Conservation (phyloP, 495 filamentous ascomycete species). For the Podospora fimiseda region DNA sequence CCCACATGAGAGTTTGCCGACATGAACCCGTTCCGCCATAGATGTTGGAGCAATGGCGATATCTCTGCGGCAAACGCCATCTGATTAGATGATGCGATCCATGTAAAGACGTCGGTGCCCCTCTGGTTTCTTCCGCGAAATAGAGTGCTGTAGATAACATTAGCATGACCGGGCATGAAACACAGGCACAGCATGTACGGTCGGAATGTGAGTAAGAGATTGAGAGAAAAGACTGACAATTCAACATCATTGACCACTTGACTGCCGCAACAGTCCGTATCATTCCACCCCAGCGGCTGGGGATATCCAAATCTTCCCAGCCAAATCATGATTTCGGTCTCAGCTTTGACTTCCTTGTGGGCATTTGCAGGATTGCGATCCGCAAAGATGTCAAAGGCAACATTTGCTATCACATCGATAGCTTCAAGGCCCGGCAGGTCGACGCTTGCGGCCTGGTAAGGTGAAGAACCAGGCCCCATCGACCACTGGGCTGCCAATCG, state of each 20-base stretch:
- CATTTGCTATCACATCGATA: slow-evolving; percentile 19
- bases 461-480: slow-evolving; percentile 24
- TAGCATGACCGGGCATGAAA: too few species aligned
- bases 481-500: slow-evolving; percentile 22
- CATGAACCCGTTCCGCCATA: slow-evolving; percentile 24
- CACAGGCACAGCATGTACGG: slow-evolving; percentile 7
- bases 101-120: slow-evolving; percentile 24
- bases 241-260: slow-evolving; percentile 11
- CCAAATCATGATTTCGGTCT: slow-evolving; percentile 31
- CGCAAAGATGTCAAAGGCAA: slow-evolving; percentile 28
- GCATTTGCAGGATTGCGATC: slow-evolving; percentile 19
- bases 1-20: slow-evolving; percentile 19
- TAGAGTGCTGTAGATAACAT: slow-evolving; percentile 12
- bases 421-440: slow-evolving; percentile 15
- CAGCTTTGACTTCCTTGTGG: slow-evolving; percentile 17
- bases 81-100: slow-evolving; percentile 16
- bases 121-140: slow-evolving; percentile 23
- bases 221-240: slow-evolving; percentile 17
- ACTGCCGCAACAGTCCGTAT: slow-evolving; percentile 4
- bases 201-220: background rate
- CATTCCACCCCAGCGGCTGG: slow-evolving; percentile 19
- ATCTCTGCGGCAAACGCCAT: slow-evolving; percentile 22
- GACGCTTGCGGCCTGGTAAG: slow-evolving; percentile 11
- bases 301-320: slow-evolving; percentile 20
- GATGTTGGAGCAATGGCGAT: slow-evolving; percentile 23